Conservation (phyloP, 495 filamentous ascomycete species). For the Neurospora pannonica region DNA sequence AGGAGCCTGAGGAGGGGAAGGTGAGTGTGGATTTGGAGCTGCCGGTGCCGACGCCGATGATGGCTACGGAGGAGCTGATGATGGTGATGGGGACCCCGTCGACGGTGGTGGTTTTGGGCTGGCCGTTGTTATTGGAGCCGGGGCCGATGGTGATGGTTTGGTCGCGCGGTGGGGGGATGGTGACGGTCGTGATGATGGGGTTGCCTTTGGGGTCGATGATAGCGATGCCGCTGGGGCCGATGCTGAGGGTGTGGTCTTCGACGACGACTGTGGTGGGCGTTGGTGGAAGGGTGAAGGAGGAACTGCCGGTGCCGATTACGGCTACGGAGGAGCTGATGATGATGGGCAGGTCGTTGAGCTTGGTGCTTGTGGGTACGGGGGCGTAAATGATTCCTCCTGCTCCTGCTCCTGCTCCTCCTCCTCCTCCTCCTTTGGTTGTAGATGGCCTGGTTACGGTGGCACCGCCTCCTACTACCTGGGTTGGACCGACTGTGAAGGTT, state of each 20-base stretch:
- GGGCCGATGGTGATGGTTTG: slow-evolving; percentile 41
- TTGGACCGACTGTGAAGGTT: slow-evolving; percentile 35
- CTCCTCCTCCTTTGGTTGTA: background rate
- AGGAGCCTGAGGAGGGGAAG: slow-evolving; percentile 15
- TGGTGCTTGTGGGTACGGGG: slow-evolving; percentile 28
- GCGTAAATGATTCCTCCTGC: slow-evolving; percentile 11
- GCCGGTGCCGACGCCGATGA: slow-evolving; percentile 33
- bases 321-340: slow-evolving; percentile 30
- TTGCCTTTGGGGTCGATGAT: slow-evolving; percentile 19
- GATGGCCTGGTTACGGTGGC: slow-evolving; percentile 29
- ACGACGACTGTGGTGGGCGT: slow-evolving; percentile 12
- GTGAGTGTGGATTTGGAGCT: slow-evolving; percentile 29
- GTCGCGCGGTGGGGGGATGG: slow-evolving; percentile 19
- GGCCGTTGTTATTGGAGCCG: slow-evolving; percentile 25
- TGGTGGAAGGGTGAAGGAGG: slow-evolving; percentile 32
- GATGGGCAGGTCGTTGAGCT: slow-evolving; percentile 31
- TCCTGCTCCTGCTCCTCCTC: background rate
- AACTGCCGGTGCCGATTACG: slow-evolving; percentile 30
- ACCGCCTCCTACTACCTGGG: slow-evolving; percentile 29
- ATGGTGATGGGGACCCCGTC: slow-evolving; percentile 39
- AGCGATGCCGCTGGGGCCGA: slow-evolving; percentile 37
- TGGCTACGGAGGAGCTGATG: slow-evolving; percentile 31
- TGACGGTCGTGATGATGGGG: slow-evolving; percentile 11
- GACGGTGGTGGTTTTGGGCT: slow-evolving; percentile 33
- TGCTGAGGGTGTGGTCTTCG: slow-evolving; percentile 34